These are phyloP conservation scores for Beauveria medogensis DNA, from an alignment of 2,329 filamentous ascomycete genomes.

Conservation along the genomic window DNA sequence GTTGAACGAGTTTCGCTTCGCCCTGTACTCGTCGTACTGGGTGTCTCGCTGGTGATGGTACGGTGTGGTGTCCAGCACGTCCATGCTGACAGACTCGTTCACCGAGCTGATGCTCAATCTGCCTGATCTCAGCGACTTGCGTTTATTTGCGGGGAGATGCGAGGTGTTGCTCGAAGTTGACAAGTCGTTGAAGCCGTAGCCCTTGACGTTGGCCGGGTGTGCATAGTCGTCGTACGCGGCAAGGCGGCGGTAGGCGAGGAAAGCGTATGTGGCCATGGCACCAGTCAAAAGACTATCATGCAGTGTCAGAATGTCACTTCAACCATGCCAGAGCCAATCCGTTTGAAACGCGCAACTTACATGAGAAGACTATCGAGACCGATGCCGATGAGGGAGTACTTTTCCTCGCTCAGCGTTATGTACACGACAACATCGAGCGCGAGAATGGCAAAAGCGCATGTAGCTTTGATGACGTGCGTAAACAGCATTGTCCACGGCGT, in stretches of 20 bases:
- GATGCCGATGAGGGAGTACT: slow-evolving; percentile 42
- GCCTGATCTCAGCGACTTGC: slow-evolving; percentile 19
- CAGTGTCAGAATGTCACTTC: neutral
- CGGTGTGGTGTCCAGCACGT: slow-evolving; percentile 18
- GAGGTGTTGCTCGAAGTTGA: slow-evolving; percentile 20
- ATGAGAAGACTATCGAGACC: slow-evolving; percentile 40
- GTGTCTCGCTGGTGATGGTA: slow-evolving; percentile 40
- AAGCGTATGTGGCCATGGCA: slow-evolving; percentile 37
- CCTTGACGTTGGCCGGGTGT: slow-evolving; percentile 40
- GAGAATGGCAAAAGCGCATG: slow-evolving; percentile 38
- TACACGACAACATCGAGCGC: slow-evolving; percentile 46
- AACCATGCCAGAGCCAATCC: no score
- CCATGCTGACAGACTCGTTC: slow-evolving; percentile 17
- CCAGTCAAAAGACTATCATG: slow-evolving; percentile 32
- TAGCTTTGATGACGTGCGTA: slow-evolving; percentile 41
- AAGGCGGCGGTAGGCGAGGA: slow-evolving; percentile 39
- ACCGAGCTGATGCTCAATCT: slow-evolving; percentile 23
- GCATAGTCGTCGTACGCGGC: slow-evolving; percentile 42
- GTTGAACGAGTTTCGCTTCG: slow-evolving; percentile 22
- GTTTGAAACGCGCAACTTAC: slow-evolving; percentile 25
- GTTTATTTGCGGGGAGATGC: slow-evolving; percentile 21
- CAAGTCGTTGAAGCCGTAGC: slow-evolving; percentile 36
- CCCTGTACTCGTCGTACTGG: slow-evolving; percentile 38
- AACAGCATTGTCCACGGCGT: slow-evolving; percentile 48
- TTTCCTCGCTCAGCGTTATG: slow-evolving; percentile 32